These are phyloP conservation scores for Neonectria magnoliae DNA, from an alignment of 2,329 filamentous ascomycete species.

Conservation along the genomic window DNA sequence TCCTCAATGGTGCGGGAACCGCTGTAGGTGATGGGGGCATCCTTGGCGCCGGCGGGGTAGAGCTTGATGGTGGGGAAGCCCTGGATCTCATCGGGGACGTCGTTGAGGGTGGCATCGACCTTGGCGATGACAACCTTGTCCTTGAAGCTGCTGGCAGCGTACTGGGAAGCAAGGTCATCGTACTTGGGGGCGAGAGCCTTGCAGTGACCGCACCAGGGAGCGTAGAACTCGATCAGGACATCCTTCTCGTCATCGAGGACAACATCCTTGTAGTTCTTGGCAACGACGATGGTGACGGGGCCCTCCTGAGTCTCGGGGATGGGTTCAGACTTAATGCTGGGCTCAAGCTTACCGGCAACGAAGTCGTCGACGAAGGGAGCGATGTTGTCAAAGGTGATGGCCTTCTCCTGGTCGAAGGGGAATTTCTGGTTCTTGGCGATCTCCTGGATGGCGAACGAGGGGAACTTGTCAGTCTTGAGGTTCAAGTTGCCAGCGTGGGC, in stretches of 20 bases:
- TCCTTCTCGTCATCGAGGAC: slow-evolving; percentile 96
- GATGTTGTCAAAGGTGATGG: slow-evolving; percentile 77
- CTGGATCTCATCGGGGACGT: slow-evolving; percentile 95
- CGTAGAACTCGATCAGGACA: slow-evolving; percentile 98
- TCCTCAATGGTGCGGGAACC: slow-evolving; percentile 92
- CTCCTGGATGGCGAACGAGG: slow-evolving; percentile 97
- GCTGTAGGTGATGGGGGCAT: slow-evolving; percentile 83
- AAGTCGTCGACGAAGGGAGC: slow-evolving; percentile 88
- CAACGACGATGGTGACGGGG: slow-evolving; percentile 87
- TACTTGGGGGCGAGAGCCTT: slow-evolving; percentile 97
- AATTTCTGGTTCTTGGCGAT: slow-evolving; percentile 96
- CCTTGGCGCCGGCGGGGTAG: slow-evolving; percentile 90
- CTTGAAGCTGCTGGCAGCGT: slow-evolving; percentile 81
- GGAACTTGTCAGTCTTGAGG: slow-evolving; percentile 94
- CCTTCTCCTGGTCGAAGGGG: slow-evolving; percentile 86
- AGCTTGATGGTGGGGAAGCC: slow-evolving; percentile 99
- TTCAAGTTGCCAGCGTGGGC: slow-evolving; percentile 97
- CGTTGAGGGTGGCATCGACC: slow-evolving; percentile 95
- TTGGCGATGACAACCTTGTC: slow-evolving; percentile 93
- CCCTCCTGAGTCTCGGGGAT: slow-evolving; percentile 94
- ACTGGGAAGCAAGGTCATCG: slow-evolving; percentile 85
- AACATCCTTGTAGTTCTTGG: slow-evolving; percentile 91
- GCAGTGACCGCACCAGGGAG: slow-evolving; percentile 99
- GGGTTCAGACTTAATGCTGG: slow-evolving; percentile 98
- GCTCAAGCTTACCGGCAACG: slow-evolving; percentile 85